A percentile compares a stretch with the other conserved stretches of the same genome.
phyloP scores from a whole-genome alignment of 2,329 filamentous ascomycete genomes.

The Graphiopsis chlorocephala region DNA sequence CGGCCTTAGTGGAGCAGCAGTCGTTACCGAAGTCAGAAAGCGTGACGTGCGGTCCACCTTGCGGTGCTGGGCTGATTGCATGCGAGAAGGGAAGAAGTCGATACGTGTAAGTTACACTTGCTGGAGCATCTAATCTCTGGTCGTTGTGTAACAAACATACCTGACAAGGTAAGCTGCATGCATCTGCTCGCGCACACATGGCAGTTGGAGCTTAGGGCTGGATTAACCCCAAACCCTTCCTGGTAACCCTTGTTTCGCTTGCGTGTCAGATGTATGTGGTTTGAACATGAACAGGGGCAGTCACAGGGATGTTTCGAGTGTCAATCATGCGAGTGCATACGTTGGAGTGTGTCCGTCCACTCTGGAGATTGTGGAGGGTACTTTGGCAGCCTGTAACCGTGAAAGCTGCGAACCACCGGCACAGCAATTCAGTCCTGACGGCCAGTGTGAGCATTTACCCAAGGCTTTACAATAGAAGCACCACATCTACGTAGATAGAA shows the following conservation, averaged over 20 bases:
- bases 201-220: not conserved
- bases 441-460: not conserved
- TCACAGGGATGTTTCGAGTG: not conserved
- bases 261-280: not conserved
- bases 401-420: not conserved
- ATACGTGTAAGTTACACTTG: not conserved
- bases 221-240: not conserved
- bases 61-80: not conserved
- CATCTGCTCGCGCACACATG: not conserved
- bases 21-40: not conserved
- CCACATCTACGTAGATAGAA: too few relatives aligned
- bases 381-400: not conserved
- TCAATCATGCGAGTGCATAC: not conserved
- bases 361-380: not conserved
- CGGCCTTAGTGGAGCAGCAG: slow-evolving; percentile 1
- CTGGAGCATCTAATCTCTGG: not conserved
- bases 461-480: not conserved
- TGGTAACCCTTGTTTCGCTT: not conserved
- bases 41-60: not conserved
- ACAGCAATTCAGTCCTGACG: not conserved
- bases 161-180: not conserved
- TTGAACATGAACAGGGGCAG: not conserved
- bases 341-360: not conserved
- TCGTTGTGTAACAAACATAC: not conserved
- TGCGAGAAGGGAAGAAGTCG: not conserved